A percentile compares a stretch with the other conserved stretches of the same genome.
Evolutionary conservation across 2,329 filamentous ascomycete genomes (phyloP).

Genomic region (Dothideomycetidae sp.): DNA sequence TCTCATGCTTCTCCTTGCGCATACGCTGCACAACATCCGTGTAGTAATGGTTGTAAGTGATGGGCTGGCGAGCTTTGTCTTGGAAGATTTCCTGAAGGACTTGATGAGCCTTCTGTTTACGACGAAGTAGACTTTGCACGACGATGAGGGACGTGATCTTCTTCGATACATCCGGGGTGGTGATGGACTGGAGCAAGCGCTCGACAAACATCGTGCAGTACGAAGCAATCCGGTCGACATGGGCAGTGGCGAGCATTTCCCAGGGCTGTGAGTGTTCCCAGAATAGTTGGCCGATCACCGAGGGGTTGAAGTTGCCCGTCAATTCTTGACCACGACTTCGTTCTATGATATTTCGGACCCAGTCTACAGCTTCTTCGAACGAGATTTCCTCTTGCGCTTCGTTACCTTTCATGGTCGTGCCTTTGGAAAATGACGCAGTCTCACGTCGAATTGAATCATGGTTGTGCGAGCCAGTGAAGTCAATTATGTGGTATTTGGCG

Average conservation of each 20-base stretch:
- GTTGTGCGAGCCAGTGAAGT: too few species aligned
- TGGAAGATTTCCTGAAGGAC: slow-evolving; percentile 35
- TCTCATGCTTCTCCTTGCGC: slow-evolving; percentile 11
- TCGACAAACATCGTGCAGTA: slow-evolving; percentile 24
- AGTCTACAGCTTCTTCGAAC: slow-evolving; percentile 27
- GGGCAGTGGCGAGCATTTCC: slow-evolving; percentile 27
- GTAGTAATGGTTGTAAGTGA: slow-evolving; percentile 28
- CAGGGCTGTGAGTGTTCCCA: slow-evolving; percentile 43
- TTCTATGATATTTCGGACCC: slow-evolving; percentile 28
- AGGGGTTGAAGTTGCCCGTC: slow-evolving; percentile 45
- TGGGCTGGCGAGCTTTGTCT: slow-evolving; percentile 27
- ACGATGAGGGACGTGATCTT: slow-evolving; percentile 27
- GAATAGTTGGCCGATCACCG: slow-evolving; percentile 47
- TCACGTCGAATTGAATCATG: too few species aligned
- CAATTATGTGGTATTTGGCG: slow-evolving; percentile 25
- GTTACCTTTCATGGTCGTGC: too few species aligned
- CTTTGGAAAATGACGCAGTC: too few species aligned
- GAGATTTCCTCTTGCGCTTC: slow-evolving; percentile 16
- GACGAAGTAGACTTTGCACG: slow-evolving; percentile 26
- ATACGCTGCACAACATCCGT: slow-evolving; percentile 24
- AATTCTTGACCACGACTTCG: slow-evolving; percentile 41
- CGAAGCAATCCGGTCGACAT: slow-evolving; percentile 25
- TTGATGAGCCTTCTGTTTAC: slow-evolving; percentile 23
- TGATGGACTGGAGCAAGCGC: slow-evolving; percentile 23
- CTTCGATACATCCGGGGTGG: slow-evolving; percentile 27